phyloP scores from a whole-genome alignment of 192 early-diverging fungal species.

The Linnemannia schmuckeri region DNA sequence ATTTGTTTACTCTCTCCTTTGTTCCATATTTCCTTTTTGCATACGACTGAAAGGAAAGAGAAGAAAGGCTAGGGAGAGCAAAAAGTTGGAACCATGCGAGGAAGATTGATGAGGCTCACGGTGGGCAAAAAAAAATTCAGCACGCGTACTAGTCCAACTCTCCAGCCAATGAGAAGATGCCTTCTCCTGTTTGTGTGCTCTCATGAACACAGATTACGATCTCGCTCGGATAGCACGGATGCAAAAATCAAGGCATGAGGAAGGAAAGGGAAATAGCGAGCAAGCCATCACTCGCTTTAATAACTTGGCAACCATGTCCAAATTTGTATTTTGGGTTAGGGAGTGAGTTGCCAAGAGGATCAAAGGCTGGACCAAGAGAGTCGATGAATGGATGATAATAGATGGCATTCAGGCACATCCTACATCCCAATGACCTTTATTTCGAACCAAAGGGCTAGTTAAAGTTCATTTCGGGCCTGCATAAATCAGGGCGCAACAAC shows the following conservation, averaged over 20 bases:
- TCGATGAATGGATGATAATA: no score
- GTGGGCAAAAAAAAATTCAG: not conserved
- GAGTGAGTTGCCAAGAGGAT: no score
- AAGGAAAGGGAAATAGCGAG: not conserved
- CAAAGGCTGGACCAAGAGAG: no score
- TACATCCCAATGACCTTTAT: not conserved
- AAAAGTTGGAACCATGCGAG: no score
- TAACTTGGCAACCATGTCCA: no score
- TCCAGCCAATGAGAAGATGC: not conserved
- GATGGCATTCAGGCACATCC: not conserved
- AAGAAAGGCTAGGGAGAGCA: no score
- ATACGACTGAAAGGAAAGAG: no score
- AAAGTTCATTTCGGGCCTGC: not conserved
- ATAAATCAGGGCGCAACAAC: not conserved
- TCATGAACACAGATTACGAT: constrained; percentile 9
- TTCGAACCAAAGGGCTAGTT: not conserved
- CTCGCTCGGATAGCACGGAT: constrained; percentile 1
- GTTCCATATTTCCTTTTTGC: not conserved
- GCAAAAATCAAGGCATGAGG: not conserved
- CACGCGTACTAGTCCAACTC: not conserved
- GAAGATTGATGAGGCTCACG: not conserved
- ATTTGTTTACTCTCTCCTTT: not conserved
- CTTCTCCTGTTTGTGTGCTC: not conserved
- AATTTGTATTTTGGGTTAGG: no score
- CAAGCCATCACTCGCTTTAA: not conserved